Evolutionary conservation across 179 eudicot species (phyloP).

Genomic region (Beta lomatogona): DNA sequence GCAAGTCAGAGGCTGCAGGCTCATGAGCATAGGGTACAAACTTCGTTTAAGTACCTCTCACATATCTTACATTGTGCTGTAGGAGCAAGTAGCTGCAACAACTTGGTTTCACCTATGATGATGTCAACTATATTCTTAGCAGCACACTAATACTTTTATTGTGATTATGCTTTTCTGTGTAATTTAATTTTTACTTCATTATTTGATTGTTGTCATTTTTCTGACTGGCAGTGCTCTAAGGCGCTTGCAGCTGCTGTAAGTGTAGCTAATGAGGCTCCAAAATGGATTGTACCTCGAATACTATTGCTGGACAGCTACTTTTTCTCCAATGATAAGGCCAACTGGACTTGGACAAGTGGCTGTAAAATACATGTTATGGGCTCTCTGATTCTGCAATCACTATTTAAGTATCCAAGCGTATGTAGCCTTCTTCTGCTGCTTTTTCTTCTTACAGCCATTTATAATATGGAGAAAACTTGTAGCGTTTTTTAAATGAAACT

Average conservation of each 20-base stretch:
- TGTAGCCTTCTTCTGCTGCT: conserved; percentile 30
- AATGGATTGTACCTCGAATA: conserved; percentile 68
- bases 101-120: neutral
- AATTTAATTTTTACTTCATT: neutral
- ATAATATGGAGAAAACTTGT: neutral
- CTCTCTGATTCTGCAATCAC: conserved; percentile 72
- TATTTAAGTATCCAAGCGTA: conserved; percentile 83
- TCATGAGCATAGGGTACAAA: conserved; percentile 62
- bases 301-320: conserved; percentile 81
- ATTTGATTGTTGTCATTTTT: neutral
- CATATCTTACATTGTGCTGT: neutral
- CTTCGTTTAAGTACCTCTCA: neutral
- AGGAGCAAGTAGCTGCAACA: neutral
- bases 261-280: conserved; percentile 53
- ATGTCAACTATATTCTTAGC: conserved; percentile 3
- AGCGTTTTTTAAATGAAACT: neutral
- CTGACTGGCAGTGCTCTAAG: conserved; percentile 66
- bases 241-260: conserved; percentile 82
- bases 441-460: neutral
- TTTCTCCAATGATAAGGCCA: conserved; percentile 58
- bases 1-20: conserved; percentile 80
- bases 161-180: neutral
- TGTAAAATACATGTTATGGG: conserved; percentile 78
- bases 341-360: conserved; percentile 81
- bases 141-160: neutral